These are phyloP conservation scores for Spiraea crenata DNA, from an alignment of 331 rosid species.

Conservation along the genomic window DNA sequence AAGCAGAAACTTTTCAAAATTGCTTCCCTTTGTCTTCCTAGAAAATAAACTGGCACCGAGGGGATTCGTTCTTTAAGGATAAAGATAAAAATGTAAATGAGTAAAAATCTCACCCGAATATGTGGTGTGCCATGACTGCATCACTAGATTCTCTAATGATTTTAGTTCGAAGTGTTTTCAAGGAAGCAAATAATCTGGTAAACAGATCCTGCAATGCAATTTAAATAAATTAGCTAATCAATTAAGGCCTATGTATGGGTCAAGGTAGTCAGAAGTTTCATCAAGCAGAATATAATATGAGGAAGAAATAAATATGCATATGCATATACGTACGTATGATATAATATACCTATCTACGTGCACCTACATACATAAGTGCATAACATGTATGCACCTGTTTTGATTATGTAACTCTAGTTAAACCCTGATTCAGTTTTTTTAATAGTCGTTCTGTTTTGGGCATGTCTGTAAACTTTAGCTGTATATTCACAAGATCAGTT, in stretches of 20 bases:
- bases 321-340: neutral
- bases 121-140: slow-evolving; percentile 77
- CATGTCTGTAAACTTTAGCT: no score
- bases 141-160: slow-evolving; percentile 71
- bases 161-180: slow-evolving; percentile 64
- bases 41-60: neutral
- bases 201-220: slow-evolving; percentile 59
- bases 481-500: no score
- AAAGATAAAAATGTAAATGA: slow-evolving; percentile 10
- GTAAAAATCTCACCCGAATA: slow-evolving; percentile 56
- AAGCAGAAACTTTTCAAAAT: neutral
- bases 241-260: neutral
- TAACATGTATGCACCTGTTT: no score
- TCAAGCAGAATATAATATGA: slow-evolving; percentile 1
- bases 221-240: neutral
- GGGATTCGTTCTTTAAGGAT: neutral
- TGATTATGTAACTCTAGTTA: no score
- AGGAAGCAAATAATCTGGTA: slow-evolving; percentile 62
- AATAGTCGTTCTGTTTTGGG: no score
- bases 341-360: neutral
- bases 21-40: neutral
- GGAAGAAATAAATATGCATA: neutral
- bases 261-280: slow-evolving; percentile 19
- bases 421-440: no score
- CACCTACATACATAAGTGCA: neutral